phyloP scores from a whole-genome alignment of 164 flowering plant genomes.

The Kalanchoe fedtschenkoi region DNA sequence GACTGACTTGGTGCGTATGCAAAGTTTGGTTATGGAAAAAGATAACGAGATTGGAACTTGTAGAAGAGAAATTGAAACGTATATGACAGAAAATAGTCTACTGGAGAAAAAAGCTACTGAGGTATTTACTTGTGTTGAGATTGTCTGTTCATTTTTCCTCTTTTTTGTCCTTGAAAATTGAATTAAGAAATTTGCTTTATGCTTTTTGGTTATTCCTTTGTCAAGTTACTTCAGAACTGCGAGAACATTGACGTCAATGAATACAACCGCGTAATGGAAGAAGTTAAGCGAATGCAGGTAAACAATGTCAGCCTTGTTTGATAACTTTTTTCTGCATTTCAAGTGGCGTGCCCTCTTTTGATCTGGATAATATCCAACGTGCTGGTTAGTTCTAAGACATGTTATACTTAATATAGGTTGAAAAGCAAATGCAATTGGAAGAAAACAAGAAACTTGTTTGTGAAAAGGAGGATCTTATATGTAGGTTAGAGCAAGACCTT shows the following conservation, averaged over 20 bases:
- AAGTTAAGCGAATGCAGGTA: conserved; percentile 49
- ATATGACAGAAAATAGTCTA: conserved; percentile 31
- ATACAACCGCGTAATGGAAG: conserved; percentile 49
- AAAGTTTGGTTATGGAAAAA: conserved; percentile 32
- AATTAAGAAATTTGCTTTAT: not conserved
- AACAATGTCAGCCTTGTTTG: not conserved
- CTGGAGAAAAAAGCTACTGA: conserved; percentile 48
- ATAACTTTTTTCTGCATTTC: not conserved
- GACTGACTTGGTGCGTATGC: conserved; percentile 34
- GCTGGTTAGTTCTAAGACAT: not conserved
- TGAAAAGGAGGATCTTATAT: conserved; percentile 39
- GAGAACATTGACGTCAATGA: conserved; percentile 53
- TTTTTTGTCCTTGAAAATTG: not conserved
- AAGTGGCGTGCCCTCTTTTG: not conserved
- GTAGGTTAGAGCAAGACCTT: conserved; percentile 56
- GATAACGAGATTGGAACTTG: conserved; percentile 43
- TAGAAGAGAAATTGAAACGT: conserved; percentile 48
- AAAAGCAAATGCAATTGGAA: conserved; percentile 34
- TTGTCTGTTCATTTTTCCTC: not conserved
- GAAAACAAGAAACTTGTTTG: conserved; percentile 31
- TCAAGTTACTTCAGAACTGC: conserved; percentile 47
- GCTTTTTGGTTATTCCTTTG: conserved; percentile 2
- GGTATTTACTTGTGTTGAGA: conserved; percentile 22
- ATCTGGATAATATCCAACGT: not conserved
- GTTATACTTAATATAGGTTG: conserved; percentile 42